These are phyloP conservation scores for Sporothrix dimorphospora DNA, from an alignment of 2,329 filamentous ascomycete genomes.

Conservation along the genomic window DNA sequence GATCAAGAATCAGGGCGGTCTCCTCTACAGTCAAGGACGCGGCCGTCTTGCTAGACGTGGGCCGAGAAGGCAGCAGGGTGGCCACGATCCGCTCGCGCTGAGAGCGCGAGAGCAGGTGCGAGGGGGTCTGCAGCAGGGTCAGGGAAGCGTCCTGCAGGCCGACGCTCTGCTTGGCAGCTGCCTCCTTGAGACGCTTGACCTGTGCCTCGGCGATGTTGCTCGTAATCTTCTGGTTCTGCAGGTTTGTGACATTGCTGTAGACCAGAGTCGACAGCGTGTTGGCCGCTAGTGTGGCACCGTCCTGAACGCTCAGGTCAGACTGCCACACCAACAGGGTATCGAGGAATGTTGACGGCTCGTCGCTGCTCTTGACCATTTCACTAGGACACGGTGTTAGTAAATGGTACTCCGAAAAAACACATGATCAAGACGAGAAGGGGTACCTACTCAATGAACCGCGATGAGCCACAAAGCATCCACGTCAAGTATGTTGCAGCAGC, in stretches of 20 bases:
- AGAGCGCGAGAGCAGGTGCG: constrained; percentile 47
- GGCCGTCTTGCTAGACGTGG: background rate
- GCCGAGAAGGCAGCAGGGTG: constrained; percentile 37
- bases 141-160: background rate
- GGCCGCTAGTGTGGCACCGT: background rate
- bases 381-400: background rate
- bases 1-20: constrained; percentile 47
- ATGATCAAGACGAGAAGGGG: background rate
- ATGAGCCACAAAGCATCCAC: constrained; percentile 33
- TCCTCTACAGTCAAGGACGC: constrained; percentile 9
- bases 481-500: constrained; percentile 27
- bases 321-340: constrained; percentile 27
- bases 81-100: constrained; percentile 51
- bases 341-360: constrained; percentile 24
- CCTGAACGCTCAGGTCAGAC: background rate
- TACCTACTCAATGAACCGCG: constrained; percentile 30
- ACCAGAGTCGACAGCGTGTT: background rate
- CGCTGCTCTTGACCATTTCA: constrained; percentile 29
- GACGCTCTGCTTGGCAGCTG: background rate
- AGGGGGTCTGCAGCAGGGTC: constrained; percentile 42
- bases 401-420: background rate
- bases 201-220: constrained; percentile 16
- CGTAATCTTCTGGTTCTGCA: constrained; percentile 25
- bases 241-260: constrained; percentile 1
- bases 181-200: constrained; percentile 26